Conservation (phyloP, 2,329 filamentous ascomycete genomes). For the Nothophoma quercina region DNA sequence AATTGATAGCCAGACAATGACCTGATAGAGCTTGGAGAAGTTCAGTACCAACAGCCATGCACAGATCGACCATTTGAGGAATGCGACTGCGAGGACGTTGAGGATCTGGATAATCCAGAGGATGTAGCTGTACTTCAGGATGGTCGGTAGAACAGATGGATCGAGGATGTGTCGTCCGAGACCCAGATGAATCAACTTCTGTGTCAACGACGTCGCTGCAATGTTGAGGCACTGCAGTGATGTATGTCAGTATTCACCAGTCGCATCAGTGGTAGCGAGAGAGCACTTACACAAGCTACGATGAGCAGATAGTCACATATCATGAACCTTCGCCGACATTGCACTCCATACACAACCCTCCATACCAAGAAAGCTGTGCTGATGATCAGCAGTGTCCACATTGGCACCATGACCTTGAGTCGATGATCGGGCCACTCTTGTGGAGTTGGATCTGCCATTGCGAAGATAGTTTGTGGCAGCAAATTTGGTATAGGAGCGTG, state of each 20-base stretch:
- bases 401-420: constrained; percentile 19
- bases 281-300: constrained; percentile 29
- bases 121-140: constrained; percentile 27
- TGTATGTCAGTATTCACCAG: background rate
- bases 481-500: too few relatives aligned
- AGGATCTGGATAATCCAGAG: constrained; percentile 36
- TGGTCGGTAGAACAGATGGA: constrained; percentile 23
- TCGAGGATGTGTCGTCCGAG: constrained; percentile 35
- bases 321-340: constrained; percentile 27
- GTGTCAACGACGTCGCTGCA: constrained; percentile 16
- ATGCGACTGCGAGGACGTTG: constrained; percentile 39
- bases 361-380: constrained; percentile 31
- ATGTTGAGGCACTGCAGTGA: constrained; percentile 27
- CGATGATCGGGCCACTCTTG: constrained; percentile 36
- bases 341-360: constrained; percentile 32
- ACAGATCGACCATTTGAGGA: constrained; percentile 41
- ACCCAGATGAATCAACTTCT: constrained; percentile 22
- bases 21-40: constrained; percentile 32
- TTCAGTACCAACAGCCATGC: constrained; percentile 38
- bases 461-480: too few relatives aligned
- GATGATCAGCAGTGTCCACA: constrained; percentile 24
- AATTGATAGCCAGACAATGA: constrained; percentile 38
- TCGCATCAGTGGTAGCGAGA: too few relatives aligned
- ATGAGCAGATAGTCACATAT: constrained; percentile 34
- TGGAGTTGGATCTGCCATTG: constrained; percentile 8